Base-by-base conservation (phyloP, 2,329 filamentous ascomycete genomes). In the Elsinoe australis region DNA sequence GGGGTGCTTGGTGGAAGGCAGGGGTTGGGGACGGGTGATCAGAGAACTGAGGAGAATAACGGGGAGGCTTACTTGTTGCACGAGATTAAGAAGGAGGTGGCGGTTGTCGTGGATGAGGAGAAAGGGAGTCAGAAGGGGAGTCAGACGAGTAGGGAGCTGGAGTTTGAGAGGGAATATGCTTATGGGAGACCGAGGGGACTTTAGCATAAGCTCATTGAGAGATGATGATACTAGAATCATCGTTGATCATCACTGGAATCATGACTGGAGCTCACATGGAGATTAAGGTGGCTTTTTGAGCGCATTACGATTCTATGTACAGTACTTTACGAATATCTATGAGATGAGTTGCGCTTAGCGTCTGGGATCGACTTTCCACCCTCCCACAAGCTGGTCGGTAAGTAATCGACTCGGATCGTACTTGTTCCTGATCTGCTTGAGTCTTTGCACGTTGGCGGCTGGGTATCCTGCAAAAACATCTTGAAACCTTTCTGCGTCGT, bases 401-500 rank as follows among this genome's bases (percentile, higher is more conserved):
- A 61, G 64, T 1, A 61, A 50, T 21, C 54, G 58, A 0, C 60
- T 4, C 7, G 68, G 68, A 52, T 72, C 69, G 53, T 65, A 70
- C 47, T 66, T 64, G 7, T 57, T 52, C 61, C 71, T 71, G 18
- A 72, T 57, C 7, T 52, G 6, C 4, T 60, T 54, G 21, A 71
- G 56, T 2, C 51, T 57, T 1, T 52, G 52, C 38, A 70, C 70
- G 51, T 69, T 71, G 3, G 45, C 50, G 3, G 56, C 1, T 53
- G 47, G 2, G 59, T 55, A 24, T 59, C 70, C 68, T 51, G 66
- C 71, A 53, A 70, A 72, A 1, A 61, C 61, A 26, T 62, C 41
- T 55, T 69, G 59, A 55, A 61, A 71, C 51, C 67, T 57, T 1
- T 61, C 62, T 54, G 71, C 65, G 29, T 61, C 60, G 54, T 64